A percentile compares a stretch with the other conserved stretches of the same genome.
Evolutionary conservation across 2,329 filamentous ascomycete genomes (phyloP).

Genomic region (Ambrosiella xylebori): DNA sequence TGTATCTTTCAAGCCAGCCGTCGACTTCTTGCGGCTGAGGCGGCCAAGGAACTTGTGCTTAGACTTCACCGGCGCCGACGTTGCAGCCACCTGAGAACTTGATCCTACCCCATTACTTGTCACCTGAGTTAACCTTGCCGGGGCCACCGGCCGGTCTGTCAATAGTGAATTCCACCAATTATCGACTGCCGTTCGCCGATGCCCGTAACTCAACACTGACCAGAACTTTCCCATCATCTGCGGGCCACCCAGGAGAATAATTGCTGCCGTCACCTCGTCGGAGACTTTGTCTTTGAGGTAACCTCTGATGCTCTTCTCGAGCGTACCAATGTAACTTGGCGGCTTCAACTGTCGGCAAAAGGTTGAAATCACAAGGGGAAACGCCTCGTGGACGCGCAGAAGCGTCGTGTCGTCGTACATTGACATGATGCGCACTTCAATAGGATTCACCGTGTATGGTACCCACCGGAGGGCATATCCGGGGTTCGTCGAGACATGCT

Average conservation of each 20-base stretch:
- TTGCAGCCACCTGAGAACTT: conserved; percentile 21
- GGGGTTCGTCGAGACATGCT: conserved; percentile 35
- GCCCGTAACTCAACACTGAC: conserved; percentile 50
- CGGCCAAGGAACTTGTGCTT: conserved; percentile 33
- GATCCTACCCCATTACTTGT: conserved; percentile 14
- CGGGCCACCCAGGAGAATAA: conserved; percentile 42
- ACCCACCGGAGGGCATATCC: conserved; percentile 33
- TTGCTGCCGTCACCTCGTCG: conserved; percentile 44
- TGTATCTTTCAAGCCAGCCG: conserved; percentile 14
- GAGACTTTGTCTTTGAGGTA: conserved; percentile 45
- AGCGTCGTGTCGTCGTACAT: conserved; percentile 49
- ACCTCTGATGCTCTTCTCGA: conserved; percentile 45
- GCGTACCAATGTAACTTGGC: conserved; percentile 44
- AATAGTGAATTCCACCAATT: conserved; percentile 38
- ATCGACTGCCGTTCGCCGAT: conserved; percentile 40
- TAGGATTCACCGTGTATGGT: conserved; percentile 44
- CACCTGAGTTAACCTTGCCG: conserved; percentile 21
- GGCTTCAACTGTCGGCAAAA: conserved; percentile 45
- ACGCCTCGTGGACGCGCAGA: conserved; percentile 45
- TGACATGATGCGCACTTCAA: conserved; percentile 43
- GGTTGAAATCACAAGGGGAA: conserved; percentile 45
- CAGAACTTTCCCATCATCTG: conserved; percentile 46
- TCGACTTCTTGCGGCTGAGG: conserved; percentile 42
- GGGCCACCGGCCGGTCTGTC: conserved; percentile 16
- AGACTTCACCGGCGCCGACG: conserved; percentile 26